Base-by-base conservation (phyloP, 2,329 filamentous ascomycete genomes). In the Trichophyton schoenleinii region DNA sequence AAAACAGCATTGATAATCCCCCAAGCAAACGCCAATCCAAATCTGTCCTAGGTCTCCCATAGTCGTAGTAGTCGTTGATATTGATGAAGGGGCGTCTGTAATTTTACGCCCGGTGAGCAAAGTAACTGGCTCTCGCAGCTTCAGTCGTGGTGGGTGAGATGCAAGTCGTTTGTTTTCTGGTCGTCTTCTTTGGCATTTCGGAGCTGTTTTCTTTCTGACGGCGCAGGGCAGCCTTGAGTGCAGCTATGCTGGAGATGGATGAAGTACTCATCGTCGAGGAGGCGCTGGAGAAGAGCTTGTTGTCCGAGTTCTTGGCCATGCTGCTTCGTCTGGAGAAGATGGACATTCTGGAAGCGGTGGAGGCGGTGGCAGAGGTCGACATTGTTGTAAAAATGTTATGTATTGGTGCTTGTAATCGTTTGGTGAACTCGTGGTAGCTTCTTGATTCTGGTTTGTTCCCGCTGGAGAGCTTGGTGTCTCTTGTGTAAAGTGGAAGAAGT, bases 111-210 rank as follows among this genome's bases (percentile, higher is more conserved):
- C 49, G 49, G n/a, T 53, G 55, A 31, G 41, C 41, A 46, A 63
- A 63, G 55, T 63, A 63, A 7, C 25, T 31, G 3, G 62, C 62
- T 57, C 62, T 46, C 13, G 62, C 62, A 52, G 61, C 60, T 42
- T 58, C 58, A 6, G 62, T 42, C 3, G 55, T 58, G n/a, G 55
- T 57, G 38, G 42, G 42, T 11, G 20, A 42, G 28, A 46, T 52
- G 20, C 58, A 58, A 7, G 22, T 59, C 15, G 34, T 61, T 11
- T 25, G 36, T 13, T 55, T 41, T 15, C 8, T 59, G 18, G 58
- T 38, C 6, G 44, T 15, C 20, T 34, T 41, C 42, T 57, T 59
- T 3, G 62, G 57, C 7, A 34, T 20, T 20, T 59, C 48, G 38
- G 15, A 38, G 34, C 11, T 20, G 41, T 18, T 44, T 44, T 44